Conservation (phyloP, 2,329 filamentous ascomycete species). For the Colletotrichum sp. region DNA sequence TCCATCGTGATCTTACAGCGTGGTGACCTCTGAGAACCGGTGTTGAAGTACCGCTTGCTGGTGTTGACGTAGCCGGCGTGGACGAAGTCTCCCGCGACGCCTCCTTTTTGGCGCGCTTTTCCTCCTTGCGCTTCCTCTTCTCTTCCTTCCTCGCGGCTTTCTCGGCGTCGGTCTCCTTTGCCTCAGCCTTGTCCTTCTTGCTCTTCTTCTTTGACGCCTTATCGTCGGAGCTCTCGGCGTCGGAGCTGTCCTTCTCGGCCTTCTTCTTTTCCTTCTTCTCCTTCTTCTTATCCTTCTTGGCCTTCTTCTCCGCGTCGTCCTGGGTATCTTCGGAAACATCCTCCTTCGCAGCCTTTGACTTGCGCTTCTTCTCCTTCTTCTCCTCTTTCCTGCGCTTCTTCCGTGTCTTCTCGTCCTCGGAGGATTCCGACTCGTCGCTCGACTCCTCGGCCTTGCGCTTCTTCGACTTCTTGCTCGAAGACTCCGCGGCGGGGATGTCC, state of each 20-base stretch:
- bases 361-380: conserved; percentile 48
- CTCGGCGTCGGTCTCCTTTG: conserved; percentile 34
- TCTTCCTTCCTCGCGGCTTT: conserved; percentile 57
- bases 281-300: conserved; percentile 30
- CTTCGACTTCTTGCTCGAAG: conserved; percentile 50
- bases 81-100: conserved; percentile 23
- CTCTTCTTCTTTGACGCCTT: conserved; percentile 36
- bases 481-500: conserved; percentile 27
- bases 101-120: conserved; percentile 46
- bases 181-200: conserved; percentile 28
- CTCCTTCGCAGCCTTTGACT: conserved; percentile 34
- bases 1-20: conserved; percentile 79
- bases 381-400: conserved; percentile 43
- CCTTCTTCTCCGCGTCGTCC: conserved; percentile 25
- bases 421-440: conserved; percentile 29
- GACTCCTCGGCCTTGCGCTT: conserved; percentile 53
- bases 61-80: conserved; percentile 37
- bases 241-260: conserved; percentile 37
- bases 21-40: conserved; percentile 64
- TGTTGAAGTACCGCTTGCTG: conserved; percentile 50
- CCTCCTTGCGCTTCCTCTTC: conserved; percentile 47
- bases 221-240: conserved; percentile 24
- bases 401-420: conserved; percentile 36
- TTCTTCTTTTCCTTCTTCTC: conserved; percentile 36
- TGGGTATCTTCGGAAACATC: conserved; percentile 27